Base-by-base conservation (phyloP, 495 filamentous ascomycete species). In the Cercophora samala region DNA sequence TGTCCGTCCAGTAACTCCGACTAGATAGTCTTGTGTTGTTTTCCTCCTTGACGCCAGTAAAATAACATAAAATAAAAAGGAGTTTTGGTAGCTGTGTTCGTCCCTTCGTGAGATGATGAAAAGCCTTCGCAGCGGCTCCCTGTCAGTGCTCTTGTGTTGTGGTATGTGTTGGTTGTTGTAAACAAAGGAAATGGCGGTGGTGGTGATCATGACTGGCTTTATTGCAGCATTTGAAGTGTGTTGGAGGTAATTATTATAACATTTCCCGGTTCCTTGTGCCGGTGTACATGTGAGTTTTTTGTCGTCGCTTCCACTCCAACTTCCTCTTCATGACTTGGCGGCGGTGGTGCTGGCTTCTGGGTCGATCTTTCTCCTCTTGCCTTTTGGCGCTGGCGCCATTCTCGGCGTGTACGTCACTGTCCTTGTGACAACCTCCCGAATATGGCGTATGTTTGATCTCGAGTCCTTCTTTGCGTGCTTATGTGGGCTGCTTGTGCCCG, bases 321-420 rank as follows among this genome's bases (percentile, higher is more conserved):
- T 32, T 21, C 29, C n/a, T n/a, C 21, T 52, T 75, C 68, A 77
- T 59, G 70, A 78, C 53, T 75, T 66, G 59, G 72, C 71, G 0
- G 73, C 69, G 37, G 75, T 71, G 37, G 19, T 56, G n/a, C 9
- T 15, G n/a, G n/a, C 53, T 26, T 75, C 70, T 64, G 82, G 81
- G 70, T 89, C 87, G 42, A 90, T 77, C 78, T 89, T 89, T 75
- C 90, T 85, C 77, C 88, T 80, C 83, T 91, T 92, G 65, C 90
- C 90, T 72, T 91, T 90, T 51, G 90, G 90, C 61, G 90, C 89
- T 18, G 89, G 88, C 15, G 80, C 84, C 87, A 90, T 88, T 64
- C 82, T 71, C 59, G 88, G 88, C 25, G 87, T 89, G 74, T 91
- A 91, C 6, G 90, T 92, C 60, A 92, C 89, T 18, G 90, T 92